Conservation (phyloP, 352 stramenopile species). For the Phytophthora pluvialis region DNA sequence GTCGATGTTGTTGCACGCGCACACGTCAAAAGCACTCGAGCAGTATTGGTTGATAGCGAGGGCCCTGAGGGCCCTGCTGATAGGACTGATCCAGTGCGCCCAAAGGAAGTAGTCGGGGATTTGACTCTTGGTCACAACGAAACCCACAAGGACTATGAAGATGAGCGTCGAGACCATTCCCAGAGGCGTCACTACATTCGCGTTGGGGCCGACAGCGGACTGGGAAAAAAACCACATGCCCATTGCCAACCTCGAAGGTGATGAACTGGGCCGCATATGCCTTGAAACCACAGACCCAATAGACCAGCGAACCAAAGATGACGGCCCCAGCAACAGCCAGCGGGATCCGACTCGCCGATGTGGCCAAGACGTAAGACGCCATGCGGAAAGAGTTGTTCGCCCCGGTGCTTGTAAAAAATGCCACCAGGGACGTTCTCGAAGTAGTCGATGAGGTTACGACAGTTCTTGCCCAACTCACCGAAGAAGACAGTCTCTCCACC, state of each 20-base stretch:
- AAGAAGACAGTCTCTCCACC: constrained; percentile 47
- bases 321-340: constrained; percentile 51
- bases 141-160: background rate
- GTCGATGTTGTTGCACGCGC: constrained; percentile 41
- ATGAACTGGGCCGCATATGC: constrained; percentile 41
- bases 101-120: no score
- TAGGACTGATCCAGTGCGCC: background rate
- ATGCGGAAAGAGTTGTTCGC: no score
- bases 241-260: constrained; percentile 49
- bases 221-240: constrained; percentile 6
- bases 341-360: constrained; percentile 21
- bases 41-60: constrained; percentile 57
- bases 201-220: constrained; percentile 31
- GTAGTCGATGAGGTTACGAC: constrained; percentile 41
- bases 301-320: constrained; percentile 82
- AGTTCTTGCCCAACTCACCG: constrained; percentile 40
- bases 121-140: no score
- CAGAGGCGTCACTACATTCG: constrained; percentile 43
- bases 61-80: constrained; percentile 50
- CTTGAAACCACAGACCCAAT: constrained; percentile 88
- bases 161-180: constrained; percentile 9
- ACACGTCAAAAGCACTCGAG: constrained; percentile 35
- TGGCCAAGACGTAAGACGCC: no score
- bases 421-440: constrained; percentile 46
- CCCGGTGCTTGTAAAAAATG: no score